Evolutionary conservation across 2,329 filamentous ascomycete genomes (phyloP).

Genomic region (Neopestalotiopsis clavispora): DNA sequence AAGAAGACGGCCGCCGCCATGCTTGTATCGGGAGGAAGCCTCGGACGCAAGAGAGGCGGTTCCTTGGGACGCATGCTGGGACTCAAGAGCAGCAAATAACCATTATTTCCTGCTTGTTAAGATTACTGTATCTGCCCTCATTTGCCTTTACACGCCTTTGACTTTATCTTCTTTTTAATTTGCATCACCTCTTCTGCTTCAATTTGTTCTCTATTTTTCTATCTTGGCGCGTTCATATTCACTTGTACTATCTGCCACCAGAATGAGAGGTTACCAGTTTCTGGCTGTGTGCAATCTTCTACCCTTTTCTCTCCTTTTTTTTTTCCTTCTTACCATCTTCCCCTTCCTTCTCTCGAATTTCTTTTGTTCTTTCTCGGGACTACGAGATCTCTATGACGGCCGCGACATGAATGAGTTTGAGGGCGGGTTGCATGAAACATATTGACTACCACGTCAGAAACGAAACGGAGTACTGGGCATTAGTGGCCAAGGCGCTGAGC

Average conservation of each 20-base stretch:
- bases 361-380: not conserved
- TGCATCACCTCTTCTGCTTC: not conserved
- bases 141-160: not conserved
- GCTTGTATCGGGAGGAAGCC: not conserved
- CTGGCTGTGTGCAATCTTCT: not conserved
- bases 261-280: not conserved
- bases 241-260: not conserved
- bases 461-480: conserved; percentile 1
- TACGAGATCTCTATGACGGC: not conserved
- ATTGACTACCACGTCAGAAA: not conserved
- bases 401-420: not conserved
- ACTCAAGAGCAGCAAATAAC: conserved; percentile 12
- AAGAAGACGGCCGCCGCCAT: conserved; percentile 7
- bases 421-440: not conserved
- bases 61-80: conserved; percentile 19
- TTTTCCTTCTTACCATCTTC: not conserved
- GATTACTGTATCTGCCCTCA: not conserved
- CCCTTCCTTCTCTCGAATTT: not conserved
- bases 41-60: conserved; percentile 12
- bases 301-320: not conserved
- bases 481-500: not conserved
- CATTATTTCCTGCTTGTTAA: not conserved
- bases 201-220: not conserved
- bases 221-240: not conserved
- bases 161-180: not conserved